These are phyloP conservation scores for Viola odorata DNA, from an alignment of 345 rosid species.

Conservation along the genomic window DNA sequence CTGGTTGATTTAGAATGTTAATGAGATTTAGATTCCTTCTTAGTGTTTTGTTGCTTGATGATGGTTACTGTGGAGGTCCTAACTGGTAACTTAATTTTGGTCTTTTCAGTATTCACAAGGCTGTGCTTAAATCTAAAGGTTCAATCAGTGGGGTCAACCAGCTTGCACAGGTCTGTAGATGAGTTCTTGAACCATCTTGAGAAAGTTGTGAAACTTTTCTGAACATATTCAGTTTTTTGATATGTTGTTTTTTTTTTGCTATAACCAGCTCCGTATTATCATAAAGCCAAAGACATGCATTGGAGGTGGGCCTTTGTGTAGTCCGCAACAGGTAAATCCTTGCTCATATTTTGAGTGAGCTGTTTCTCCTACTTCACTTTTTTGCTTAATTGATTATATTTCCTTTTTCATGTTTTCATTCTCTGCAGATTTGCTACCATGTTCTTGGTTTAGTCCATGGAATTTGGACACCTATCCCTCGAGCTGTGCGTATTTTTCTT, in stretches of 20 bases:
- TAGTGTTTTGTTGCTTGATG: no score
- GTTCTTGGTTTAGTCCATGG: conserved; percentile 93
- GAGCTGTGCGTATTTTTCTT: conserved; percentile 54
- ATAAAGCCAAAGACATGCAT: conserved; percentile 70
- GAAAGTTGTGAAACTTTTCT: background rate
- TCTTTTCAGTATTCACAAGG: conserved; percentile 67
- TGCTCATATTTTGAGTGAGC: conserved; percentile 14
- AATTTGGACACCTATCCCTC: conserved; percentile 95
- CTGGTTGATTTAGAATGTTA: no score
- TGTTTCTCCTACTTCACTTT: conserved; percentile 11
- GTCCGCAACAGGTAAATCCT: conserved; percentile 75
- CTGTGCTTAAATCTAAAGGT: conserved; percentile 77
- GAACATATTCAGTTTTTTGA: conserved; percentile 16
- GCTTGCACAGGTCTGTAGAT: conserved; percentile 83
- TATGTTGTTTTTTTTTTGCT: conserved; percentile 21
- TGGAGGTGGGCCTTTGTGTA: conserved; percentile 76
- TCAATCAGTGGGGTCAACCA: conserved; percentile 83
- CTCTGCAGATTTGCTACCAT: conserved; percentile 92
- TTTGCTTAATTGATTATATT: conserved; percentile 6
- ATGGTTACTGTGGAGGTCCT: background rate
- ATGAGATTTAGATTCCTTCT: no score
- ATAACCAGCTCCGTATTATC: conserved; percentile 77
- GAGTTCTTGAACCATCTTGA: conserved; percentile 14
- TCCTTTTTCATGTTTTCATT: conserved; percentile 18
- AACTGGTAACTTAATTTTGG: conserved; percentile 15